Base-by-base conservation (phyloP, 2,329 filamentous ascomycete genomes). In the Botrytis hyacinthi region DNA sequence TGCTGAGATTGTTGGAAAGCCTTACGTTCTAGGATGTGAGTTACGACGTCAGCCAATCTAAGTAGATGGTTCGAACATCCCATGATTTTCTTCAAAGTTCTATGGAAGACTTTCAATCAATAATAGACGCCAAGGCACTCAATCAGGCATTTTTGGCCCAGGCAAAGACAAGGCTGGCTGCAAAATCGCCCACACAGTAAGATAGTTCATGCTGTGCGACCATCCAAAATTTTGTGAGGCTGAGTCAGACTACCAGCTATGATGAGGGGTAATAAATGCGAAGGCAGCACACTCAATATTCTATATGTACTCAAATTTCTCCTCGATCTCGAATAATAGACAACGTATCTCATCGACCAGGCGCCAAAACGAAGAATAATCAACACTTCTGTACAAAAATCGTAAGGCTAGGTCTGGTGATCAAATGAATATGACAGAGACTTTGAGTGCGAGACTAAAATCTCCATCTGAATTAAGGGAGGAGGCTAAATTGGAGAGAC, bases 391-490 rank as follows among this genome's bases (percentile, higher is more conserved):
- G 3, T 3, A 54, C 12, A 54, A 12, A 54, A 29, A 29, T 54
- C 26, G n/a, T 7, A 54, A 54, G 6, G 12, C 14, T 4, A n/a
- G 14, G 14, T 29, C 5, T 16, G 18, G 26, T 29, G 26, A 29
- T 54, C 51, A 54, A 29, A 16, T n/a, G 2, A 4, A 29, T 5
- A n/a, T 16, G 48, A n/a, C 4, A 1, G 12, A n/a, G 0, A 16
- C 12, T 7, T 16, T 4, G 8, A 14, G 12, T 6, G 5, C 1
- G 26, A 16, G 22, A 10, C 5, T 1, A 54, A n/a, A n/a, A 26
- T 0, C 0, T 1, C 26, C 26, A 14, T 3, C 0, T n/a, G 26
- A 29, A 7, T 16, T 29, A 16, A 54, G 12, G 26, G 16, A 5
- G 46, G 46, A 46, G 44, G n/a, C n/a, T n/a, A n/a, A n/a, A n/a